Evolutionary conservation across 1,284 basidiomycete species (phyloP), one percentile per base, ranked within the genome.

Genomic region (Thecaphora frezii): DNA sequence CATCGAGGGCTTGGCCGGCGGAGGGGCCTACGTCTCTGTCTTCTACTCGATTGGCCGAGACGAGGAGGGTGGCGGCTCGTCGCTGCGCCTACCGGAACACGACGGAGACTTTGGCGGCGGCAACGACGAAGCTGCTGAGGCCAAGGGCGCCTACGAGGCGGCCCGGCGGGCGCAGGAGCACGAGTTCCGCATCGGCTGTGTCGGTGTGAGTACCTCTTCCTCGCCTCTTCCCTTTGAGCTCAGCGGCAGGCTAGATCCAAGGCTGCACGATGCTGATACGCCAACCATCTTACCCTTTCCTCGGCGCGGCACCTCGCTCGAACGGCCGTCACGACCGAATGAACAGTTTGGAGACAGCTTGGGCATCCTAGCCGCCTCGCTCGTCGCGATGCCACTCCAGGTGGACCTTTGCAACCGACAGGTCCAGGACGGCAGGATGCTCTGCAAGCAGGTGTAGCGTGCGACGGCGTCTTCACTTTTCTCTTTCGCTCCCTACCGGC

Each of bases 101-200:
- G 33, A 36, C 8, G 33, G 13, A 3, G 33, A 36, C 16, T n/a
- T n/a, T n/a, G n/a, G 41, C 18, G 47, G 21, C 24, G 39, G 8
- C 2, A 40, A 26, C 5, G 19, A 45, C 3, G 42, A 37, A 16
- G 30, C 28, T 8, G 51, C 43, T 3, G 52, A 26, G 13, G 45
- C 44, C 26, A 40, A 62, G 25, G 18, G n/a, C 10, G 51, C 28
- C 7, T 48, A 47, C 24, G 30, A 21, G 5, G 14, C 47, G 25
- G 57, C 58, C 0, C 50, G 50, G 24, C 51, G 54, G 38, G 60
- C 59, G 2, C 76, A 78, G 28, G 75, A 77, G 28, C 74, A 74
- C 44, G 76, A 78, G 49, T 78, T 78, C 47, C 53, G 70, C 28
- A 77, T 78, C 30, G 76, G 75, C 2, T 73, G 71, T 43, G 70